Conservation (phyloP, 2,329 filamentous ascomycete genomes). For the Aspergillus ochraceoroseus region DNA sequence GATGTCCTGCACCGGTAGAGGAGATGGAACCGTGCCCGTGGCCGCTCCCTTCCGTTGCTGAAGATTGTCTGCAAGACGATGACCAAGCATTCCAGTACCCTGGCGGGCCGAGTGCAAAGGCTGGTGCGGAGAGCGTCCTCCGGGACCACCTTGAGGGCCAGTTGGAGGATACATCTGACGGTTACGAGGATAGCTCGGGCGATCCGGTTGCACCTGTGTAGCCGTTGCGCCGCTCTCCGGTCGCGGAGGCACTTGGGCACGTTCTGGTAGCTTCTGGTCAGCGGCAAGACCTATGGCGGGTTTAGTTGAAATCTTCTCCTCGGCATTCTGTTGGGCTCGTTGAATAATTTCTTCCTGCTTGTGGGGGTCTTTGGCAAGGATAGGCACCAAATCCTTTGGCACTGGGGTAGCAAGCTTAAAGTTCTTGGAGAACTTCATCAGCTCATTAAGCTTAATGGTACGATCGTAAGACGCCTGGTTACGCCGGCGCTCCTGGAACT, state of each 20-base stretch:
- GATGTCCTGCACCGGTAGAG: constrained; percentile 59
- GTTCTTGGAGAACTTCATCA: constrained; percentile 88
- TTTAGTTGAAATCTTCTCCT: constrained; percentile 51
- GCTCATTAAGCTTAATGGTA: constrained; percentile 83
- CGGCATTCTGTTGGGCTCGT: constrained; percentile 72
- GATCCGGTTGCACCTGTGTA: constrained; percentile 42
- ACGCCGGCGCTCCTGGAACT: constrained; percentile 54
- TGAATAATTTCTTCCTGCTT: constrained; percentile 93
- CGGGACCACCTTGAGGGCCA: constrained; percentile 42
- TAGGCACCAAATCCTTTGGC: constrained; percentile 83
- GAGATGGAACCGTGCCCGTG: constrained; percentile 46
- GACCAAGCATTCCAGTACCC: constrained; percentile 46
- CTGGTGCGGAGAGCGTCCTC: constrained; percentile 43
- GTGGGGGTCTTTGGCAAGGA: constrained; percentile 90
- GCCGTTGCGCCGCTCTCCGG: constrained; percentile 39
- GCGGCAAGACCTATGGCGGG: constrained; percentile 40
- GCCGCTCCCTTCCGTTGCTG: constrained; percentile 48
- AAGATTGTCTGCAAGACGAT: constrained; percentile 50
- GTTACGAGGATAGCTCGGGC: constrained; percentile 46
- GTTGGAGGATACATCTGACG: constrained; percentile 47
- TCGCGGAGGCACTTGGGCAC: constrained; percentile 45
- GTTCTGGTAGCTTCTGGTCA: constrained; percentile 52
- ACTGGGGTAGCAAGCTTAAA: constrained; percentile 95
- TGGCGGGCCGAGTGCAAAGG: constrained; percentile 40
- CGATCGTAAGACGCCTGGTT: constrained; percentile 65